phyloP scores from a whole-genome alignment of 495 filamentous ascomycete species.

The Podospora fimiseda region DNA sequence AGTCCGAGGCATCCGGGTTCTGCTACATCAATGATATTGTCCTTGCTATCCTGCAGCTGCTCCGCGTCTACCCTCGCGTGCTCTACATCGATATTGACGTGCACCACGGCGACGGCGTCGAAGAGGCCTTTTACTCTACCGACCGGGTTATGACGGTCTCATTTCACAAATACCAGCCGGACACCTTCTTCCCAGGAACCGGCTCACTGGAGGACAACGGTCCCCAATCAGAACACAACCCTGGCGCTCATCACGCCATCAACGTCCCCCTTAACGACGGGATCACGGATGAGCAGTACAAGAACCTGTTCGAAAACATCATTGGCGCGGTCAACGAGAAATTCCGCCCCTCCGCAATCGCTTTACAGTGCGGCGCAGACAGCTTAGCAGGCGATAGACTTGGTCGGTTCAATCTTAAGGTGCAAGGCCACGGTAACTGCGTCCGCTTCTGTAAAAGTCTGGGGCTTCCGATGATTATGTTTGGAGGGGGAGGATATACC shows the following conservation, averaged over 20 bases:
- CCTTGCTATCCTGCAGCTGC: slow-evolving; percentile 89
- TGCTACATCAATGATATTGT: slow-evolving; percentile 99
- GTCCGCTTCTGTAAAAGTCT: slow-evolving; percentile 78
- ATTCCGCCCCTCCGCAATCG: slow-evolving; percentile 81
- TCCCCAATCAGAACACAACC: slow-evolving; percentile 71
- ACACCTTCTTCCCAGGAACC: slow-evolving; percentile 93
- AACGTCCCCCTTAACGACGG: slow-evolving; percentile 95
- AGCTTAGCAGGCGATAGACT: slow-evolving; percentile 89
- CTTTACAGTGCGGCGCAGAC: slow-evolving; percentile 94
- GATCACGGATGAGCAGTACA: slow-evolving; percentile 90
- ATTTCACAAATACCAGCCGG: slow-evolving; percentile 89
- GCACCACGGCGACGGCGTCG: slow-evolving; percentile 95
- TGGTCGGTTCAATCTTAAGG: slow-evolving; percentile 94
- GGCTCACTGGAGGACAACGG: slow-evolving; percentile 91
- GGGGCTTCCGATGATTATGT: slow-evolving; percentile 72
- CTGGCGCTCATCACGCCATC: slow-evolving; percentile 88
- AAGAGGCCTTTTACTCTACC: slow-evolving; percentile 96
- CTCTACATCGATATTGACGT: slow-evolving; percentile 99
- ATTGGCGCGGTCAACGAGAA: slow-evolving; percentile 66
- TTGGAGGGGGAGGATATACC: slow-evolving; percentile 97
- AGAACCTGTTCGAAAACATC: slow-evolving; percentile 72
- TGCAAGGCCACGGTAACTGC: slow-evolving; percentile 85
- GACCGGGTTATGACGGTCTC: slow-evolving; percentile 98
- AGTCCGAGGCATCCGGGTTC: slow-evolving; percentile 93
- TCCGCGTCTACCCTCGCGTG: slow-evolving; percentile 87